These are phyloP conservation scores for Sporisorium iseilematis-ciliati DNA, from an alignment of 1,284 basidiomycete genomes.

Conservation along the genomic window DNA sequence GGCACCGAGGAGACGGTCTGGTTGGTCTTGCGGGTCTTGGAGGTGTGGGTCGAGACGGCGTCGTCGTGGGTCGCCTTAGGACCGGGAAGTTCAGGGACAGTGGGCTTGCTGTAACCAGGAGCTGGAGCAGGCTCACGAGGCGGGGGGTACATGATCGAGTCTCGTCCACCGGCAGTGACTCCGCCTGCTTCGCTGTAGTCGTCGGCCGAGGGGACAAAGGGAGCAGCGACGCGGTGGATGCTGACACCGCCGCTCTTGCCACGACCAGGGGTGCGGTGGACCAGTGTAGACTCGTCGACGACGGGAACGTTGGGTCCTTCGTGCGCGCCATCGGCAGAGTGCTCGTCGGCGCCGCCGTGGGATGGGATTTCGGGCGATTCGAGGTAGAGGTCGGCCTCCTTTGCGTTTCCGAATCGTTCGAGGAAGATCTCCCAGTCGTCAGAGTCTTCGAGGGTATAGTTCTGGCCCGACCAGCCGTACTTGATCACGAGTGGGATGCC, in stretches of 20 bases:
- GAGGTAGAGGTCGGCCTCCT: conserved; percentile 66
- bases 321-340: conserved; percentile 40
- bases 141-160: conserved; percentile 69
- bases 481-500: conserved; percentile 64
- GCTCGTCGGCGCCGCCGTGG: conserved; percentile 22
- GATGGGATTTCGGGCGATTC: conserved; percentile 65
- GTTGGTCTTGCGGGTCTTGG: conserved; percentile 61
- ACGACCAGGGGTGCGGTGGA: conserved; percentile 66
- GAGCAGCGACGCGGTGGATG: conserved; percentile 65
- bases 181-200: conserved; percentile 67
- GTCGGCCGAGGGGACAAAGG: conserved; percentile 60
- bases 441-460: conserved; percentile 64
- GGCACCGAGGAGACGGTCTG: conserved; percentile 47
- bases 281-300: conserved; percentile 65
- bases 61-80: conserved; percentile 42
- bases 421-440: conserved; percentile 69
- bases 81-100: conserved; percentile 47
- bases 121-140: conserved; percentile 56
- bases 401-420: conserved; percentile 59
- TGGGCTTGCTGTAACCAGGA: conserved; percentile 60
- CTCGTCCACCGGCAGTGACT: conserved; percentile 65
- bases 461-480: conserved; percentile 62
- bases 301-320: conserved; percentile 64
- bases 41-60: conserved; percentile 51
- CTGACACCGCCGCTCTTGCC: conserved; percentile 65